These are phyloP conservation scores for Fusarium kyushuense DNA, from an alignment of 2,329 filamentous ascomycete genomes.

Conservation along the genomic window DNA sequence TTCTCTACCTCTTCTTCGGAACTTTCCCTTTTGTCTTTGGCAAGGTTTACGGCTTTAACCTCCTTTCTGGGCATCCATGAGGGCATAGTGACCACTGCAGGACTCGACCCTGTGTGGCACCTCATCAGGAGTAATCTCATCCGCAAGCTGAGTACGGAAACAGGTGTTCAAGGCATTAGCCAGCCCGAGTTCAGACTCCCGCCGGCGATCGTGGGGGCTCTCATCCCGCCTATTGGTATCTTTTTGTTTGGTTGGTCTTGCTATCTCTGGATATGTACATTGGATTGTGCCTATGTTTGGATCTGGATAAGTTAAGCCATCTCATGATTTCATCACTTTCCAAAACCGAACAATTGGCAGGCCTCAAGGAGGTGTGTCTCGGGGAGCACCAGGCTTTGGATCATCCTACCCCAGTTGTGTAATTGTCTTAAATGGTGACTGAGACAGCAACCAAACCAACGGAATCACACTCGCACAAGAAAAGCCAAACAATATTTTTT, in stretches of 20 bases:
- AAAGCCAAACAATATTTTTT: background rate
- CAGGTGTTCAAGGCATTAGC: slow-evolving; percentile 66
- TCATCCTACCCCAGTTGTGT: slow-evolving; percentile 3
- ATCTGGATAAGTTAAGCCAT: slow-evolving; percentile 68
- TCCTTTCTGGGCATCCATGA: slow-evolving; percentile 80
- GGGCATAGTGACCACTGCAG: slow-evolving; percentile 74
- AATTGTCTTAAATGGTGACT: slow-evolving; percentile 13
- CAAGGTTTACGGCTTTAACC: slow-evolving; percentile 78
- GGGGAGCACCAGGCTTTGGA: background rate
- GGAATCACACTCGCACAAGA: slow-evolving; percentile 19
- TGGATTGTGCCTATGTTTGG: slow-evolving; percentile 83
- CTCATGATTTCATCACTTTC: slow-evolving; percentile 50
- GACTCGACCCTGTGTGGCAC: slow-evolving; percentile 75
- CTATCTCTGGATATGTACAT: slow-evolving; percentile 76
- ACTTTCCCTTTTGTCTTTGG: slow-evolving; percentile 86
- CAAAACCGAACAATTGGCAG: slow-evolving; percentile 16
- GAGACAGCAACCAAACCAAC: slow-evolving; percentile 32
- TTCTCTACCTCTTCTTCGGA: slow-evolving; percentile 91
- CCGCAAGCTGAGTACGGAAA: slow-evolving; percentile 62
- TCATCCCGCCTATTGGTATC: slow-evolving; percentile 82
- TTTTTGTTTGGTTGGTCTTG: slow-evolving; percentile 94
- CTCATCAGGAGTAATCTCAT: slow-evolving; percentile 70
- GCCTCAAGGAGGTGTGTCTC: slow-evolving; percentile 13
- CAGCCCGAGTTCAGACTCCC: slow-evolving; percentile 91
- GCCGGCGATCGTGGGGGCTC: slow-evolving; percentile 77